phyloP scores from a whole-genome alignment of 2,329 filamentous ascomycete genomes.

The Xylaria hypoxylon region DNA sequence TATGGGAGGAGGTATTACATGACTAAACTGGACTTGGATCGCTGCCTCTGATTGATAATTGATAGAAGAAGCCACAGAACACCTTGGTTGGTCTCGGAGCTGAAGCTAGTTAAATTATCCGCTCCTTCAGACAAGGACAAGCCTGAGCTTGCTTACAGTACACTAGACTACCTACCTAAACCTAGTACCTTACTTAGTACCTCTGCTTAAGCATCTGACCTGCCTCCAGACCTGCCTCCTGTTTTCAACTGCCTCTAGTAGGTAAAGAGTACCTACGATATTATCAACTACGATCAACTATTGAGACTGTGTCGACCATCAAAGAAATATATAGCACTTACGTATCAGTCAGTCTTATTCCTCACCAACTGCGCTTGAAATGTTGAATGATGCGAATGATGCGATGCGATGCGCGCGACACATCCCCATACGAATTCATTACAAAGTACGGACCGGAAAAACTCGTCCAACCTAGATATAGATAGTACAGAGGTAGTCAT shows the following conservation, averaged over 20 bases:
- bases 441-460: background rate
- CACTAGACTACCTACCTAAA: too few relatives aligned
- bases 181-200: too few relatives aligned
- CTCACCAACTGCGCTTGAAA: background rate
- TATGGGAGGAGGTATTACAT: conserved; percentile 2
- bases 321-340: background rate
- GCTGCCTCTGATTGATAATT: conserved; percentile 1
- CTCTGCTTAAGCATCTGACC: too few relatives aligned
- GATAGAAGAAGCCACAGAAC: background rate
- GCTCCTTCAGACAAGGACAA: conserved; percentile 6
- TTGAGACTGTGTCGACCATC: too few relatives aligned
- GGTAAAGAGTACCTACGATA: background rate
- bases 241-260: background rate
- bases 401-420: background rate
- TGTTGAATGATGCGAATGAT: background rate
- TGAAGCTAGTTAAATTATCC: conserved; percentile 8
- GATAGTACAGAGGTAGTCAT: too few relatives aligned
- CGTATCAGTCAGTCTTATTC: background rate
- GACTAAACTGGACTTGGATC: background rate
- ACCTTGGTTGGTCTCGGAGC: background rate
- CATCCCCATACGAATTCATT: background rate
- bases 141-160: too few relatives aligned
- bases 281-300: too few relatives aligned
- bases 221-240: background rate
- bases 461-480: too few relatives aligned